phyloP scores from a whole-genome alignment of 2,329 filamentous ascomycete species.

The Ophiocordyceps polyrhachis-furcata region DNA sequence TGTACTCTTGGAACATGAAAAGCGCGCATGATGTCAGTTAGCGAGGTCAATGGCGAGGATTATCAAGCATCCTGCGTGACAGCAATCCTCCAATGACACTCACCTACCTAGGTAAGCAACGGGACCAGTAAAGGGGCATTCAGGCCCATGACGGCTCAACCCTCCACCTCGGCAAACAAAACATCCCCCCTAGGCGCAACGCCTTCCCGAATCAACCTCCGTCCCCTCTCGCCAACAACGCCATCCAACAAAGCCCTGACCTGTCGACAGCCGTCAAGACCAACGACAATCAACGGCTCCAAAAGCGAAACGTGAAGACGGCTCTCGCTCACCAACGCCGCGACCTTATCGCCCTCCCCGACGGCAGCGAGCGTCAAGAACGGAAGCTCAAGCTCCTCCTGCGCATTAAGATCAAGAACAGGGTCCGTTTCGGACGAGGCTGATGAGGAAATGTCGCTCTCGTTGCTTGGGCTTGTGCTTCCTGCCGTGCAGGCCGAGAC shows the following conservation, averaged over 20 bases:
- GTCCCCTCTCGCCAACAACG: slow-evolving; percentile 56
- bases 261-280: slow-evolving; percentile 78
- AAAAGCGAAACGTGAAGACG: slow-evolving; percentile 64
- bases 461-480: slow-evolving; percentile 27
- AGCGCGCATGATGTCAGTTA: background rate
- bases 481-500: slow-evolving; percentile 77
- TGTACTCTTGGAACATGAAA: background rate
- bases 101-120: no score
- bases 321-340: slow-evolving; percentile 70
- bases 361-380: slow-evolving; percentile 73
- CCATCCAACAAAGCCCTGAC: slow-evolving; percentile 65
- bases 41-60: background rate
- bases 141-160: background rate
- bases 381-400: slow-evolving; percentile 76
- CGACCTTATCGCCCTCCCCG: slow-evolving; percentile 55
- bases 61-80: background rate
- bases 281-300: slow-evolving; percentile 86
- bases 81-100: background rate
- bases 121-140: no score
- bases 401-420: slow-evolving; percentile 57
- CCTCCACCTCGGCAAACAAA: slow-evolving; percentile 32
- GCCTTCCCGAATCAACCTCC: slow-evolving; percentile 40
- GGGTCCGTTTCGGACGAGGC: slow-evolving; percentile 53
- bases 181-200: slow-evolving; percentile 27
- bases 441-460: slow-evolving; percentile 31